Evolutionary conservation across 148 eudicot genomes (phyloP).

Genomic region (Camellia lanceoleosa): DNA sequence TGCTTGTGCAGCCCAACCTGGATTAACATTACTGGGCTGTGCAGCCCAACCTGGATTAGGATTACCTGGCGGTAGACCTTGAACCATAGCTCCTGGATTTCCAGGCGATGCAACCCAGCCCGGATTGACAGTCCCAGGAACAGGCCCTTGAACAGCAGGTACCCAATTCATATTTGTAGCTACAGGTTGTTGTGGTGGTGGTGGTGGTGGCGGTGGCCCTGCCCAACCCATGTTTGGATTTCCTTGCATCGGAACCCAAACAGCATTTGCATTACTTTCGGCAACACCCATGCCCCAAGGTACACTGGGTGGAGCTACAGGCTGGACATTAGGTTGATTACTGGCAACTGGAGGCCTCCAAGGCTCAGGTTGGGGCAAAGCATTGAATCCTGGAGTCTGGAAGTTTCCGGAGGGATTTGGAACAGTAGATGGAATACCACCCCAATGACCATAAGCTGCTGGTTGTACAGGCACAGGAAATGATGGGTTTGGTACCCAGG

Average conservation of each 20-base stretch:
- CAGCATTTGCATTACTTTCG: constrained; percentile 30
- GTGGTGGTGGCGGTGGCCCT: constrained; percentile 20
- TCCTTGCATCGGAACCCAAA: constrained; percentile 36
- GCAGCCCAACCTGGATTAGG: constrained; percentile 53
- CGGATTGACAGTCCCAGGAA: constrained; percentile 26
- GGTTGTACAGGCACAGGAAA: constrained; percentile 36
- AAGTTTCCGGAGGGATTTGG: constrained; percentile 51
- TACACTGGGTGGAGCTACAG: constrained; percentile 34
- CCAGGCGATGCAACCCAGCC: constrained; percentile 41
- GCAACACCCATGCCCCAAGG: constrained; percentile 46
- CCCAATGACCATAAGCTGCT: constrained; percentile 57
- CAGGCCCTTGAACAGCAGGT: constrained; percentile 31
- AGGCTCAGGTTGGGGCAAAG: constrained; percentile 32
- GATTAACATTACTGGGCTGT: constrained; percentile 26
- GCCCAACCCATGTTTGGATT: constrained; percentile 71
- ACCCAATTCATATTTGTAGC: constrained; percentile 39
- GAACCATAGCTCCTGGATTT: constrained; percentile 24
- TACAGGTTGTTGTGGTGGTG: constrained; percentile 2
- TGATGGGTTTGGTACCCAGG: constrained; percentile 41
- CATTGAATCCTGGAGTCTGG: constrained; percentile 37
- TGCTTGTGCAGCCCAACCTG: constrained; percentile 50
- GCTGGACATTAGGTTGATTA: constrained; percentile 31
- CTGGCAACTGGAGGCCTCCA: constrained; percentile 47
- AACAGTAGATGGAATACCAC: constrained; percentile 35
- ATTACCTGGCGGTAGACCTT: constrained; percentile 26